phyloP scores from a whole-genome alignment of 495 filamentous ascomycete species.

The Talaromyces nanjingensis region DNA sequence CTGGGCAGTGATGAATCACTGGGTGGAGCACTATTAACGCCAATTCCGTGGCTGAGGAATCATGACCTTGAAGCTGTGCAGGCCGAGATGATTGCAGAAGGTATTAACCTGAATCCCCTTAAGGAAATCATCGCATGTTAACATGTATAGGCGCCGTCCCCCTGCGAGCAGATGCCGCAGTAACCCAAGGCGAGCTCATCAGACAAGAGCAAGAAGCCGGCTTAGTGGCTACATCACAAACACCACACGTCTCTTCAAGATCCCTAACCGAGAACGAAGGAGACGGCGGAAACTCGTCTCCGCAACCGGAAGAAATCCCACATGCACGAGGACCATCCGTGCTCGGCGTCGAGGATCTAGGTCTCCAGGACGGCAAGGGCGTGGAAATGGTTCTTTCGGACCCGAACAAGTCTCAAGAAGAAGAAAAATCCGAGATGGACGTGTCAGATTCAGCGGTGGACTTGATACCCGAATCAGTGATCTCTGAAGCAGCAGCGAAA shows the following conservation, averaged over 20 bases:
- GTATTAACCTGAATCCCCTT: slow-evolving; percentile 9
- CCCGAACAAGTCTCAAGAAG: slow-evolving; percentile 12
- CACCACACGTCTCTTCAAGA: slow-evolving; percentile 8
- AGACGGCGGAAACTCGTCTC: slow-evolving; percentile 11
- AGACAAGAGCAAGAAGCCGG: slow-evolving; percentile 73
- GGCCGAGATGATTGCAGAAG: slow-evolving; percentile 15
- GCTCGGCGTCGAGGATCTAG: slow-evolving; percentile 81
- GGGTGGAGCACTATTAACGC: slow-evolving; percentile 86
- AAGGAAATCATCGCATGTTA: slow-evolving; percentile 4
- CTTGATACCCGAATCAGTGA: background rate
- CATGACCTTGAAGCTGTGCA: slow-evolving; percentile 22
- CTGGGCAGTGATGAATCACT: slow-evolving; percentile 81
- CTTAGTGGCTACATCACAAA: slow-evolving; percentile 26
- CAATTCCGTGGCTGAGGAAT: slow-evolving; percentile 77
- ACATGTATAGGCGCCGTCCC: slow-evolving; percentile 16
- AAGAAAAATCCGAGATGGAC: slow-evolving; percentile 11
- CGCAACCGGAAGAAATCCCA: slow-evolving; percentile 52
- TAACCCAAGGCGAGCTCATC: slow-evolving; percentile 71
- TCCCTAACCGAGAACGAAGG: slow-evolving; percentile 26
- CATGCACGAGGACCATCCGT: slow-evolving; percentile 76
- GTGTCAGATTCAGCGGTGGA: slow-evolving; percentile 1
- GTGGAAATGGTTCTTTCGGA: slow-evolving; percentile 33
- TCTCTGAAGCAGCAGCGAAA: background rate
- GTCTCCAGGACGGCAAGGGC: slow-evolving; percentile 59
- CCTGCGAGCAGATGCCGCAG: slow-evolving; percentile 26